Percentiles rank a stretch among this genome's conserved stretches.
These are phyloP conservation scores for Priceomyces melissophilus DNA, from an alignment of 805 yeast genomes.

Conservation along the genomic window DNA sequence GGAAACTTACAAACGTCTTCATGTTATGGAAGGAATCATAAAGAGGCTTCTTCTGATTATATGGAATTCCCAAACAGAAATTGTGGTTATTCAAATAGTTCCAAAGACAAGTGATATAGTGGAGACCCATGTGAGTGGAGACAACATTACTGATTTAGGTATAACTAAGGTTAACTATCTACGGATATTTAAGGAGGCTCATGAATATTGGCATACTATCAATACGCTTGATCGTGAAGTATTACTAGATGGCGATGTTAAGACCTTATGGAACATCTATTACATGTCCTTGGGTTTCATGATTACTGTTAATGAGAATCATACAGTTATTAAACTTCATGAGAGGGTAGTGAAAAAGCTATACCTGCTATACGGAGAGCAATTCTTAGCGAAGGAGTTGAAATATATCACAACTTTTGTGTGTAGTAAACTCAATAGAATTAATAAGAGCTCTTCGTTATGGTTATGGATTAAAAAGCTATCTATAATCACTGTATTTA, in stretches of 20 bases:
- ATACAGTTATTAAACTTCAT: slow-evolving; percentile 27
- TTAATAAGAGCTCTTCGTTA: slow-evolving; percentile 39
- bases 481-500: slow-evolving; percentile 13
- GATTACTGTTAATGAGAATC: slow-evolving; percentile 38
- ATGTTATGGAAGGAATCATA: neutral
- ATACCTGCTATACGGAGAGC: slow-evolving; percentile 4
- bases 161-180: slow-evolving; percentile 28
- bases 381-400: slow-evolving; percentile 16
- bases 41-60: slow-evolving; percentile 1
- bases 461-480: slow-evolving; percentile 33
- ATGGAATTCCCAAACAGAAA: neutral
- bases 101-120: slow-evolving; percentile 1
- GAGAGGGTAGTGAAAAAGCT: slow-evolving; percentile 18
- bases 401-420: slow-evolving; percentile 31
- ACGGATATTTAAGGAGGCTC: slow-evolving; percentile 29
- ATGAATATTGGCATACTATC: slow-evolving; percentile 22
- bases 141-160: slow-evolving; percentile 26
- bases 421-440: slow-evolving; percentile 24
- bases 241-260: neutral
- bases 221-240: neutral
- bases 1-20: too few relatives aligned
- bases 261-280: slow-evolving; percentile 16
- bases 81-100: slow-evolving; percentile 7
- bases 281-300: slow-evolving; percentile 32
- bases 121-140: slow-evolving; percentile 7